Base-by-base conservation (phyloP, 1,139 yeast species). In the Geotrichum macrosporum region DNA sequence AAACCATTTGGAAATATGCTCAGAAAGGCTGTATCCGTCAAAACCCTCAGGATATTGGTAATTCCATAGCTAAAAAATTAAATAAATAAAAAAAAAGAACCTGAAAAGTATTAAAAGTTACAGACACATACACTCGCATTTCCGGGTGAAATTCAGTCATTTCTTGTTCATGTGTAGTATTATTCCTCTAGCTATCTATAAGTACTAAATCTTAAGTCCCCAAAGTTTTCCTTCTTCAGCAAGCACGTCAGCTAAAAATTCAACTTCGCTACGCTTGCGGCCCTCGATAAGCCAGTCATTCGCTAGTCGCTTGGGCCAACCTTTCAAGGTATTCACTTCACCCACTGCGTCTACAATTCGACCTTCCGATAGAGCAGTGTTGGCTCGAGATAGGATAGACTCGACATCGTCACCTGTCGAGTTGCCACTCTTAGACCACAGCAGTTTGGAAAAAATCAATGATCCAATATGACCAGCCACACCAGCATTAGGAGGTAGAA, bases 401-500 rank as follows among this genome's bases (percentile, higher is more conserved):
- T 92, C 97, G 52, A 89, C 79, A 61, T 92, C 96, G 58, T 78
- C 78, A 45, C 95, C 95, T 43, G 77, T 74, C 48, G 88, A 84
- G 56, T 69, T 66, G 40, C 88, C 89, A 39, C 69, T 63, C 64
- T 81, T 82, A 41, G 75, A 65, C 58, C 87, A 74, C 60, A 92
- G 74, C 50, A 89, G 75, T 60, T 78, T 78, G 41, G 95, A 84
- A 62, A 89, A 85, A 8, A 87, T 50, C 54, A 76, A 70, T 12
- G 97, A 89, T 8, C 94, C 76, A 45, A 88, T 66, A 67, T 92
- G 96, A 36, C 96, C 97, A 58, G 92, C 77, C 50, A 92, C 77
- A 60, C 98, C 98, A 27, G 98, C 95, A 64, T 89, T 85, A 58
- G 94, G 95, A 44, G 97, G 97, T 54, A 86, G 76, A 57, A 88